A percentile compares a stretch with the other conserved stretches of the same genome.
These are phyloP conservation scores for Rosa chinensis DNA, from an alignment of 306 rosid genomes.

Conservation along the genomic window DNA sequence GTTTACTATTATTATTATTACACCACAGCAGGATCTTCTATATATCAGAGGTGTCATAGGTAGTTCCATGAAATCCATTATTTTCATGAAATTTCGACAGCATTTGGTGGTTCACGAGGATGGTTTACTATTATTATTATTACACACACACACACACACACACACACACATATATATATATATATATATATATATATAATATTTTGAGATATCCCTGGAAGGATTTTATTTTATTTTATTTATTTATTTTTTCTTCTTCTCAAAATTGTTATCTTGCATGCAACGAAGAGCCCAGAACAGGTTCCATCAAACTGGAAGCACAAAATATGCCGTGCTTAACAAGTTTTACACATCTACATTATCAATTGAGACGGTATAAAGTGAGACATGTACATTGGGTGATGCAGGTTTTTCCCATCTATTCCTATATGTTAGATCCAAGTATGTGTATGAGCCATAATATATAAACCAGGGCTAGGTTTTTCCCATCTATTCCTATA, in stretches of 20 bases:
- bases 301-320: neutral
- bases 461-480: neutral
- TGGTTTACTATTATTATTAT: too few relatives aligned
- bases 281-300: neutral
- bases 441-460: neutral
- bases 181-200: too few relatives aligned
- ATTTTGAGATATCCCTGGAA: too few relatives aligned
- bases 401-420: neutral
- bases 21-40: neutral
- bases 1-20: too few relatives aligned
- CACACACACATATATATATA: too few relatives aligned
- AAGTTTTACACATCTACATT: neutral
- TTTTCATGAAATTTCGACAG: neutral
- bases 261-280: neutral
- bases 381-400: neutral
- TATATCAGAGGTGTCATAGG: neutral
- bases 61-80: neutral
- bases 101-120: too few relatives aligned
- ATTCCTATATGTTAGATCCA: slow-evolving; percentile 18
- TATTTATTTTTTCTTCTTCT: too few relatives aligned
- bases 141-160: too few relatives aligned
- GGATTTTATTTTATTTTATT: too few relatives aligned
- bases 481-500: neutral
- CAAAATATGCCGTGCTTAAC: neutral
- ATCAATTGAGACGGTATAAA: neutral